These are phyloP conservation scores for Forsythia suspensa DNA, from an alignment of 257 asterid species.

Conservation along the genomic window DNA sequence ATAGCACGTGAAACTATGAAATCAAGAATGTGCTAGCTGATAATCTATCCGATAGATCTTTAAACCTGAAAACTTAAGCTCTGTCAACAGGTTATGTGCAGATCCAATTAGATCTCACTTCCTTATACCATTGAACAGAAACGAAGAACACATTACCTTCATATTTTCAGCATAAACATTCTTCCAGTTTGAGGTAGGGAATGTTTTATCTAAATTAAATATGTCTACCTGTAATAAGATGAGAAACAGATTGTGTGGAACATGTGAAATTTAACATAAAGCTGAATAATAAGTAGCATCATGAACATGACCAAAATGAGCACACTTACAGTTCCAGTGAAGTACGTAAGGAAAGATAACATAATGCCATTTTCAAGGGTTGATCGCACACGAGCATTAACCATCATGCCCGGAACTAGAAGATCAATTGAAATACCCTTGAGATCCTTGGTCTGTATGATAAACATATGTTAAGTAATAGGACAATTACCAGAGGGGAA, in stretches of 20 bases:
- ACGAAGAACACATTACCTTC: slow-evolving; percentile 52
- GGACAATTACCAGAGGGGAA: slow-evolving; percentile 9
- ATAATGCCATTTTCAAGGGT: slow-evolving; percentile 86
- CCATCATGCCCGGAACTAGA: slow-evolving; percentile 99
- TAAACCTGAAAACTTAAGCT: background rate
- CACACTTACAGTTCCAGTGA: slow-evolving; percentile 91
- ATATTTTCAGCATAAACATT: slow-evolving; percentile 62
- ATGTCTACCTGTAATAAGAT: slow-evolving; percentile 67
- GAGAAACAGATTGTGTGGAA: slow-evolving; percentile 14
- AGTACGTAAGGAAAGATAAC: slow-evolving; percentile 86
- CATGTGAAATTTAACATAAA: slow-evolving; percentile 12
- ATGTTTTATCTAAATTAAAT: slow-evolving; percentile 64
- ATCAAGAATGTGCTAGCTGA: background rate
- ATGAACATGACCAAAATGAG: slow-evolving; percentile 24
- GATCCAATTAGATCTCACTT: background rate
- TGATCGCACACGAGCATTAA: slow-evolving; percentile 83
- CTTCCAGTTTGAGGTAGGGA: slow-evolving; percentile 87
- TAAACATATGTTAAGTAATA: slow-evolving; percentile 28
- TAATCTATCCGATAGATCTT: slow-evolving; percentile 2
- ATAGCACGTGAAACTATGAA: background rate
- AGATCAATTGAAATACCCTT: slow-evolving; percentile 93
- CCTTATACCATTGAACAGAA: slow-evolving; percentile 14
- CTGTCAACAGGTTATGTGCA: background rate
- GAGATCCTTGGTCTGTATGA: slow-evolving; percentile 81
- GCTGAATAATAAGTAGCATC: background rate